Evolutionary conservation across 495 filamentous ascomycete genomes (phyloP).

Genomic region (Hypoxylon cercidicola): DNA sequence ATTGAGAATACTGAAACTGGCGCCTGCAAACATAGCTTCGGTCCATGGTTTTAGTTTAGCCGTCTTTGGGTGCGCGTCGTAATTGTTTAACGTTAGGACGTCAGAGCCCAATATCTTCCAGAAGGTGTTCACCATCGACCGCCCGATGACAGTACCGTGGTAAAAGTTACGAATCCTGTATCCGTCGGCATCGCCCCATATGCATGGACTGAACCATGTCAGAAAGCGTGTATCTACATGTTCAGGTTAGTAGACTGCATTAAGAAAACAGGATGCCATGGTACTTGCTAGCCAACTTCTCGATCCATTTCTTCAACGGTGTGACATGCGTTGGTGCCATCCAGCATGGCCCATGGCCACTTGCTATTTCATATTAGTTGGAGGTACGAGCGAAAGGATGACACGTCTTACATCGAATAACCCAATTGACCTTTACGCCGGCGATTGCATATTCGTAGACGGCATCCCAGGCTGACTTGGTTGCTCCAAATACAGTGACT

Average conservation of each 20-base stretch:
- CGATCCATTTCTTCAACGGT: conserved; percentile 55
- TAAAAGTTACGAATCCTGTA: conserved; percentile 63
- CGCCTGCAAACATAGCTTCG: conserved; percentile 70
- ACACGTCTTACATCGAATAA: conserved; percentile 67
- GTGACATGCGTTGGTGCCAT: conserved; percentile 69
- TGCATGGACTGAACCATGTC: conserved; percentile 58
- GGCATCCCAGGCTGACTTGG: conserved; percentile 81
- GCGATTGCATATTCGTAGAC: conserved; percentile 73
- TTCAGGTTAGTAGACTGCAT: conserved; percentile 10
- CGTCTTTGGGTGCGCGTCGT: conserved; percentile 69
- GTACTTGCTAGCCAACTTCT: conserved; percentile 65
- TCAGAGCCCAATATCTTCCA: conserved; percentile 71
- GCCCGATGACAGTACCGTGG: conserved; percentile 73
- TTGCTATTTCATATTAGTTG: conserved; percentile 51
- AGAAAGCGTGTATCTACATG: conserved; percentile 52
- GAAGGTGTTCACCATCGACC: conserved; percentile 73
- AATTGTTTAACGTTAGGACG: conserved; percentile 66
- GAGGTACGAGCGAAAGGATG: background rate
- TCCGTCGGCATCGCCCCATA: conserved; percentile 57
- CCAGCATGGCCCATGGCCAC: conserved; percentile 77
- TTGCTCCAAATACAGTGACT: conserved; percentile 74
- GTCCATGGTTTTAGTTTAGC: conserved; percentile 73
- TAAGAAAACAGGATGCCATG: background rate
- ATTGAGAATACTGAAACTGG: conserved; percentile 73
- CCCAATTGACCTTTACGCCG: conserved; percentile 75